These are phyloP conservation scores for Huntiella moniliformis DNA, from an alignment of 2,329 filamentous ascomycete genomes.

Conservation along the genomic window DNA sequence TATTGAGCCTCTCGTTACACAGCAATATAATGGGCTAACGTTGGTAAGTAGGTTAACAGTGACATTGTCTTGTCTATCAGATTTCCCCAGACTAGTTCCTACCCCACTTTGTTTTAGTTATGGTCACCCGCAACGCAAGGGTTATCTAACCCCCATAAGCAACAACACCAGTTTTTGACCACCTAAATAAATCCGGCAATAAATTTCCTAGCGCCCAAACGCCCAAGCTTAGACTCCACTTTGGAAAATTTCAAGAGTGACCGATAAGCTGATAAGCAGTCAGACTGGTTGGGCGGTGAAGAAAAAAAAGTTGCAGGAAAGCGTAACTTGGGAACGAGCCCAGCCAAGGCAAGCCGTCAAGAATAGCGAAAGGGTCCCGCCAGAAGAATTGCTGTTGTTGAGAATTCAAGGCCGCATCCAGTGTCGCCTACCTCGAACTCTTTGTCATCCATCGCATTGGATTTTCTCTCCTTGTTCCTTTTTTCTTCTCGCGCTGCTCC, in stretches of 20 bases:
- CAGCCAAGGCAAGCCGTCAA: slow-evolving; percentile 1
- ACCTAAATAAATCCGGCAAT: slow-evolving; percentile 1
- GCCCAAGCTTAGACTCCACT: slow-evolving; percentile 7
- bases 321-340: not conserved
- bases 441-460: no score
- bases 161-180: no score
- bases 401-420: no score
- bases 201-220: slow-evolving; percentile 7
- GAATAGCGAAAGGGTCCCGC: not conserved
- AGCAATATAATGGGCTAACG: no score
- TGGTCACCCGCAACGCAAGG: not conserved
- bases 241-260: slow-evolving; percentile 8
- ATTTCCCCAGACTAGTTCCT: no score
- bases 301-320: slow-evolving; percentile 13
- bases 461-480: no score
- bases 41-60: no score
- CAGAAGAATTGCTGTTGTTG: not conserved
- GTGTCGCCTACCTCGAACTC: no score
- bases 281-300: not conserved
- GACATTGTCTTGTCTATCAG: no score
- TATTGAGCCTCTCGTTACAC: no score
- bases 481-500: no score
- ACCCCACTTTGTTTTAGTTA: no score
- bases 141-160: not conserved
- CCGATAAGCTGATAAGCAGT: slow-evolving; percentile 2